A percentile compares a stretch with the other conserved stretches of the same genome.
Evolutionary conservation across 192 early-diverging fungal genomes (phyloP).

Genomic region (Umbelopsis vinacea): DNA sequence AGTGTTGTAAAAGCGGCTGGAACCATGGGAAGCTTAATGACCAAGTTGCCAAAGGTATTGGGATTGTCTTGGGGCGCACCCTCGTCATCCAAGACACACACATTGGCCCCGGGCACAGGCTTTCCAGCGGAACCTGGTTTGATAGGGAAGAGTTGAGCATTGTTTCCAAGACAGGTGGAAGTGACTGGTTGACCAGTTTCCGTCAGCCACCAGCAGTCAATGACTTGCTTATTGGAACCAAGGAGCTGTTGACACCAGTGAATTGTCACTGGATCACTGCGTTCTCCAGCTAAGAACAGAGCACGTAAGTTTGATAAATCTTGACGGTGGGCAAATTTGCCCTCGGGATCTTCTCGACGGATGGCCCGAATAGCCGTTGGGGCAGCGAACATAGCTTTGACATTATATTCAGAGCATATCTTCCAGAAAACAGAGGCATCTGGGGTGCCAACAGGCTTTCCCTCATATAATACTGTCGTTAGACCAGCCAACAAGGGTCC

Average conservation of each 20-base stretch:
- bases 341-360: slow-evolving; percentile 77
- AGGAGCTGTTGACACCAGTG: slow-evolving; percentile 54
- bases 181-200: slow-evolving; percentile 86
- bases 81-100: slow-evolving; percentile 62
- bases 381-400: slow-evolving; percentile 78
- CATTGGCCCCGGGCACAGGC: slow-evolving; percentile 76
- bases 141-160: slow-evolving; percentile 39
- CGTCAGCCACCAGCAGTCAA: slow-evolving; percentile 92
- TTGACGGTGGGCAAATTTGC: slow-evolving; percentile 57
- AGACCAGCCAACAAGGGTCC: slow-evolving; percentile 79
- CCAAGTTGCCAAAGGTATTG: slow-evolving; percentile 76
- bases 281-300: slow-evolving; percentile 82
- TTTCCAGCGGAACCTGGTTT: slow-evolving; percentile 80
- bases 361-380: slow-evolving; percentile 88
- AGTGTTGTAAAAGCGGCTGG: slow-evolving; percentile 78
- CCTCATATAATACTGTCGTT: slow-evolving; percentile 83
- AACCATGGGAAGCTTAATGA: slow-evolving; percentile 78
- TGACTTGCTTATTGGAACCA: slow-evolving; percentile 53
- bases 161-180: slow-evolving; percentile 62
- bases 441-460: slow-evolving; percentile 82
- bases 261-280: slow-evolving; percentile 81
- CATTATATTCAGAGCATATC: slow-evolving; percentile 77
- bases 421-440: slow-evolving; percentile 83
- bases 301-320: slow-evolving; percentile 63
- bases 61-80: slow-evolving; percentile 47